Conservation (phyloP, 768 basidiomycete species). For the Leccinum disarticulatum region DNA sequence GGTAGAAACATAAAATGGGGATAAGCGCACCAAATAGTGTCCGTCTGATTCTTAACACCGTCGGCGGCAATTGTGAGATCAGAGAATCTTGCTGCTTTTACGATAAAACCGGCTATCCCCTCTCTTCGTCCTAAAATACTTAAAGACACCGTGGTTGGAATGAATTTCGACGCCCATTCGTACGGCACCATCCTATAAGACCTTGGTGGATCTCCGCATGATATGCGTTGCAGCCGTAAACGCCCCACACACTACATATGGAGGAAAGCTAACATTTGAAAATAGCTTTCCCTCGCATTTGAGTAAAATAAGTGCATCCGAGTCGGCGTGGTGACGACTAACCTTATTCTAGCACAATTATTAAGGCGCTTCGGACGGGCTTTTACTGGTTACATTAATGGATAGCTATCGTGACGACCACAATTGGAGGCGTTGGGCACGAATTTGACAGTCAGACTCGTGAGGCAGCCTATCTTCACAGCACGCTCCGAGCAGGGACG, state of each 20-base stretch:
- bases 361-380: slow-evolving; percentile 12
- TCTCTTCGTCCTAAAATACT: slow-evolving; percentile 16
- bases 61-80: slow-evolving; percentile 28
- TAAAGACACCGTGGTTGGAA: slow-evolving; percentile 17
- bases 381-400: slow-evolving; percentile 15
- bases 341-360: slow-evolving; percentile 23
- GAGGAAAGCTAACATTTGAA: slow-evolving; percentile 16
- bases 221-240: slow-evolving; percentile 28
- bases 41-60: slow-evolving; percentile 23
- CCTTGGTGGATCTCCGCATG: slow-evolving; percentile 25
- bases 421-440: slow-evolving; percentile 17
- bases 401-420: slow-evolving; percentile 20
- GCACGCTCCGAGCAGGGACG: background rate
- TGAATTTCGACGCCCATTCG: slow-evolving; percentile 21
- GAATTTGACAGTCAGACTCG: slow-evolving; percentile 18
- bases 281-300: slow-evolving; percentile 23
- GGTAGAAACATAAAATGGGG: background rate
- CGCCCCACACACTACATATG: slow-evolving; percentile 8
- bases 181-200: slow-evolving; percentile 21
- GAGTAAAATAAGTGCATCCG: slow-evolving; percentile 11
- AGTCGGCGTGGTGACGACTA: slow-evolving; percentile 15
- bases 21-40: slow-evolving; percentile 19
- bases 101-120: slow-evolving; percentile 16
- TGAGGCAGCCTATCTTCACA: slow-evolving; percentile 2
- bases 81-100: slow-evolving; percentile 9